These are phyloP conservation scores for Forsythia suspensa DNA, from an alignment of 257 asterid genomes.

Conservation along the genomic window DNA sequence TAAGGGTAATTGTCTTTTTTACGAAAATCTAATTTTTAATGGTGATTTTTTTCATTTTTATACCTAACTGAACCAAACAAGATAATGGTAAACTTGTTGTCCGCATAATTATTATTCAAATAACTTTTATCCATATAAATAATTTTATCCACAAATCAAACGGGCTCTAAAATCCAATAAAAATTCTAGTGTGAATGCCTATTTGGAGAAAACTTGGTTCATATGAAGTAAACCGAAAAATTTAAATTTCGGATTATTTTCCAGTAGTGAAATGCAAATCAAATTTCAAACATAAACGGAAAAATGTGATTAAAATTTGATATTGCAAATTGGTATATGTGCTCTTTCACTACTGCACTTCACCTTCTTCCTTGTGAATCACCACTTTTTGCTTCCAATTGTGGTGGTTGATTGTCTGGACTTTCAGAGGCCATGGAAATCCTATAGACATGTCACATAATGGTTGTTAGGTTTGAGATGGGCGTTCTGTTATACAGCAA, in stretches of 20 bases:
- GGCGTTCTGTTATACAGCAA: neutral
- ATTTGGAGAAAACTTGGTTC: neutral
- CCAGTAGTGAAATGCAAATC: neutral
- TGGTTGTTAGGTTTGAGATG: conserved; percentile 2
- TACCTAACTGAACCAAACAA: no score
- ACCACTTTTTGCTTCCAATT: neutral
- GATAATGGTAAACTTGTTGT: no score
- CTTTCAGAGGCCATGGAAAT: neutral
- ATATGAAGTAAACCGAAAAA: neutral
- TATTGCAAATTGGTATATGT: neutral
- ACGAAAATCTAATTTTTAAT: no score
- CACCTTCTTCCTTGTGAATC: neutral
- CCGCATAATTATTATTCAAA: no score
- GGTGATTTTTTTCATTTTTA: no score
- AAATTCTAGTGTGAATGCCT: neutral
- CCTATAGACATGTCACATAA: no score
- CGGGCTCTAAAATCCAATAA: neutral
- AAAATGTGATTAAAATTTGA: no score
- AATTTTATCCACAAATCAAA: no score
- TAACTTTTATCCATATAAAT: no score
- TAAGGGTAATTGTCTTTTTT: no score
- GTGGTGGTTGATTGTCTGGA: neutral
- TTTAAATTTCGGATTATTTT: neutral
- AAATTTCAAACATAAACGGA: neutral
- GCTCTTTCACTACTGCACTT: neutral